Evolutionary conservation across 2,329 filamentous ascomycete species (phyloP), one percentile per base, ranked within the genome.

Genomic region (Colletotrichum filicis): DNA sequence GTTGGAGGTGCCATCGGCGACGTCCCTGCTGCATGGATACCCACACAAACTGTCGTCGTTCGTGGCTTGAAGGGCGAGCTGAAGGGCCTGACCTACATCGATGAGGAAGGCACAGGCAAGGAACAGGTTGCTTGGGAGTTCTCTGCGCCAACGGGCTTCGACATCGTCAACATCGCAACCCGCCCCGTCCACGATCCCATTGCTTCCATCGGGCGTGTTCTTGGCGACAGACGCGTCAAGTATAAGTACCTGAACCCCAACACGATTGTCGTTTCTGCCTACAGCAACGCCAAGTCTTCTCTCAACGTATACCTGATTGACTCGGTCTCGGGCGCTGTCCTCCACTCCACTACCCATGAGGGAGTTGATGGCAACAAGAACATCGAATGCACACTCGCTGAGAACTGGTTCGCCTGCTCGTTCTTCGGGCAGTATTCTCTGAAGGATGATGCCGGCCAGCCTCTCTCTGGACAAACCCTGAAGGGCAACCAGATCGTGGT

Each of bases 211-310:
- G 97, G 97, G 11, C 95, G 94, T 72, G 97, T 98, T 1, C 89
- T 99, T 26, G 95, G 95, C 30, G 93, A 99, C 79, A 91, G 97
- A 56, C 92, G 92, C n/a, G 97, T 99, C 60, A 90, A 96, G 75
- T 99, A 99, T 90, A 99, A 99, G 84, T 98, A 98, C 80, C 85
- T 99, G 53, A 98, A 97, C 84, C 91, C 94, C 0, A 98, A 97
- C 82, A 89, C 94, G 7, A 87, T 95, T 2, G 88, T 98, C 0
- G 87, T 98, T 58, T 94, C 93, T 1, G 88, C 94, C 1, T 84
- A 92, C 2, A 88, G 92, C 42, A 88, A 92, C 26, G 84, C 85
- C 12, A 79, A 87, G 3, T 87, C 86, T 4, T 88, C 87, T 1
- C 90, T 95, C 8, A 92, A 91, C 0, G 87, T 97, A 75, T 95